Evolutionary conservation across 331 rosid genomes (phyloP), one percentile per base, ranked within the genome.

Genomic region (Ulmus americana): DNA sequence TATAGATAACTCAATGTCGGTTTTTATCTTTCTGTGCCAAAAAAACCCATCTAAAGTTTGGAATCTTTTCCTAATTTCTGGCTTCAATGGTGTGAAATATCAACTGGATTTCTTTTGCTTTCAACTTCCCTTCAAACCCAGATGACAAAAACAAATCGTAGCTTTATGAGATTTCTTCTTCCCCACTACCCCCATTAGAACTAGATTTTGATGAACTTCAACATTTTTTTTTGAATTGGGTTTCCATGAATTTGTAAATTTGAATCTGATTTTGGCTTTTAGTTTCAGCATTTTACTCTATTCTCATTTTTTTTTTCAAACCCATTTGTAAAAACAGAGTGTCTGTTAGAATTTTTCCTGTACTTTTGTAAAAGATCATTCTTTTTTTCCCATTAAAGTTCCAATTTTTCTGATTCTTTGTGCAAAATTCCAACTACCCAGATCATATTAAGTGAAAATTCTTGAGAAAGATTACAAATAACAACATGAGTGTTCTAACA

Each of bases 401-500:
- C 10, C 10, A 15, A 50, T 50, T 49, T 22, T 11, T 54, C 67
- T 45, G 67, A 71, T 15, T 53, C 55, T 76, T 68, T 70, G 60
- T 64, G 59, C 73, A 74, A 71, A 52, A 42, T n/a, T 53, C 38
- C 55, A 58, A 47, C 39, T 46, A 20, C 60, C 59, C 22, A 45
- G 50, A 41, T 69, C 46, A 50, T 61, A 49, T 63, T 15, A 66
- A 70, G 39, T 68, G 60, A 58, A 52, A 47, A 70, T 44, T 28
- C 35, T 28, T 53, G 39, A 9, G 45, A 45, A 64, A 45, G 67
- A 45, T 10, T 12, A 49, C 45, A 67, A 65, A 63, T 61, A 78
- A 80, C 55, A 55, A 38, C 69, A 88, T 94, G 99, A 80, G 73
- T 73, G 82, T 82, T 67, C 70, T 83, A 73, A 84, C 95, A 84